A percentile compares a stretch with the other conserved stretches of the same genome.
These are phyloP conservation scores for Pseudoscleropodium purum DNA, from an alignment of 225 moss, liverwort and hornwort genomes.

Conservation along the genomic window DNA sequence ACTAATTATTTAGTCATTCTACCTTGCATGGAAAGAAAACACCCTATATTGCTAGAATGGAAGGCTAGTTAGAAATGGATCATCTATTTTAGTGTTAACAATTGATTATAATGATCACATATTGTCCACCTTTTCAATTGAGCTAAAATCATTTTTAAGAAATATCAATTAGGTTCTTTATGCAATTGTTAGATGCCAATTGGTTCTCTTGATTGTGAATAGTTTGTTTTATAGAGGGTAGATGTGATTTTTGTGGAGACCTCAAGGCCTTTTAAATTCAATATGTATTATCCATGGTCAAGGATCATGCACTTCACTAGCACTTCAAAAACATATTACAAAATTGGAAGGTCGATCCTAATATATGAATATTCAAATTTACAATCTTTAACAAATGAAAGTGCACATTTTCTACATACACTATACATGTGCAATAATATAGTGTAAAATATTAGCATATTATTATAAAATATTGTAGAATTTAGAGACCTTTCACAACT, in stretches of 20 bases:
- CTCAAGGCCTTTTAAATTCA: neutral
- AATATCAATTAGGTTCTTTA: neutral
- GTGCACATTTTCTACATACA: neutral
- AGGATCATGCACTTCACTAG: neutral
- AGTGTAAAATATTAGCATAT: neutral
- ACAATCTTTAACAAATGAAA: neutral
- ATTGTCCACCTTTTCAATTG: neutral
- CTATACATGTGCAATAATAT: neutral
- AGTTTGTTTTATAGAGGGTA: slow-evolving; percentile 16
- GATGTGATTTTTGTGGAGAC: slow-evolving; percentile 53
- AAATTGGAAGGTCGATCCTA: neutral
- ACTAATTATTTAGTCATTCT: too few relatives aligned
- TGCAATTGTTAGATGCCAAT: neutral
- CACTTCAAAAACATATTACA: neutral
- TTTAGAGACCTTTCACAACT: neutral
- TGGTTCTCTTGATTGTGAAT: neutral
- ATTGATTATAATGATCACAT: too few relatives aligned
- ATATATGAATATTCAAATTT: neutral
- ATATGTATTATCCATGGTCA: neutral
- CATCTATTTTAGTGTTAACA: neutral
- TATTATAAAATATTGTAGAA: neutral
- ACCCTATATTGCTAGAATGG: too few relatives aligned
- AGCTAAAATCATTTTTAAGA: neutral
- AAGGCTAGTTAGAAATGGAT: too few relatives aligned
- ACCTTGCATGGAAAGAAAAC: too few relatives aligned